Evolutionary conservation across 257 asterid genomes (phyloP).

Genomic region (Verbena officinalis): DNA sequence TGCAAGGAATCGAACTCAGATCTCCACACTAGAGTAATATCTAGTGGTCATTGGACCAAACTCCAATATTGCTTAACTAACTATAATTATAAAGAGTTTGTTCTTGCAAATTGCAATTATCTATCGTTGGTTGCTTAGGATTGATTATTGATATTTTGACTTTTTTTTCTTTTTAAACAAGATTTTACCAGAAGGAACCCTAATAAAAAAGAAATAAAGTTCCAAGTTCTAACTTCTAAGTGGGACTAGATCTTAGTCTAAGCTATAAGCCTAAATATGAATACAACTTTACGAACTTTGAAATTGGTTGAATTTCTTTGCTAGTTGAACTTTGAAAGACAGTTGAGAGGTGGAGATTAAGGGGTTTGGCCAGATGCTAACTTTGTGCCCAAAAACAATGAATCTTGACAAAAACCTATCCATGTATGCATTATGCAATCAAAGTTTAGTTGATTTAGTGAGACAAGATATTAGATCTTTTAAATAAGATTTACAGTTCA

Average conservation of each 20-base stretch:
- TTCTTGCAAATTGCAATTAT: too few relatives aligned
- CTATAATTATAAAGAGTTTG: too few relatives aligned
- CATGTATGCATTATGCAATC: background rate
- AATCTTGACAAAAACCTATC: constrained; percentile 27
- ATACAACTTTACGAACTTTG: constrained; percentile 21
- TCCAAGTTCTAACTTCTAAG: background rate
- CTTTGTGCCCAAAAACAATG: constrained; percentile 36
- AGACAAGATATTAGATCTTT: too few relatives aligned
- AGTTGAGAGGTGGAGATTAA: constrained; percentile 8
- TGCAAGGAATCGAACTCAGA: too few relatives aligned
- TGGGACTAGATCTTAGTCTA: background rate
- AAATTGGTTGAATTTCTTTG: constrained; percentile 1
- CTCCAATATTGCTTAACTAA: too few relatives aligned
- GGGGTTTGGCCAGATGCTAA: constrained; percentile 29
- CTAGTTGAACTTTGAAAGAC: constrained; percentile 14
- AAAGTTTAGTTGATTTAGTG: too few relatives aligned
- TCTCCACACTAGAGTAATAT: too few relatives aligned
- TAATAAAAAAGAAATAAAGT: too few relatives aligned
- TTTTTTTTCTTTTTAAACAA: background rate
- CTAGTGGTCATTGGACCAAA: too few relatives aligned
- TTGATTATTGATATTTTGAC: background rate
- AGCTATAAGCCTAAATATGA: constrained; percentile 6
- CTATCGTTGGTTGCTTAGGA: too few relatives aligned
- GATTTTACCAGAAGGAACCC: too few relatives aligned
- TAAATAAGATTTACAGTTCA: too few relatives aligned